Evolutionary conservation across 352 stramenopile species (phyloP).

Genomic region (Phytophthora nicotianae): DNA sequence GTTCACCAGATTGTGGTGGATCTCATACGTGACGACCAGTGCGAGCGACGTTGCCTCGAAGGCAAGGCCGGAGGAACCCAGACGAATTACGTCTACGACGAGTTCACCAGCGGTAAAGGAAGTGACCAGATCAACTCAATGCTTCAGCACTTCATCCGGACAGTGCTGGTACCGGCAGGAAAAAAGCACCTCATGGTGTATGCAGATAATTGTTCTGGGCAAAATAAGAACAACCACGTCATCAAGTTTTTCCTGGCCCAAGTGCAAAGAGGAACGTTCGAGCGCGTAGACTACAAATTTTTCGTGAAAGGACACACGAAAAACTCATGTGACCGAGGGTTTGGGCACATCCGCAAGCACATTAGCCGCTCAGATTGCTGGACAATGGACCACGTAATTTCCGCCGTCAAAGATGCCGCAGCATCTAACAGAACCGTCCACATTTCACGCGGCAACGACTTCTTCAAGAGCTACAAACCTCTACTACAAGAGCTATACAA

Average conservation of each 20-base stretch:
- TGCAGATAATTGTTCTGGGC: not conserved
- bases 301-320: not conserved
- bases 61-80: not conserved
- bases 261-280: slow-evolving; percentile 5
- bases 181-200: not conserved
- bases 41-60: not conserved
- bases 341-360: not conserved
- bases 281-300: not conserved
- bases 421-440: not conserved
- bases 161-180: not conserved
- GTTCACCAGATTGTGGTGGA: not conserved
- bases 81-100: slow-evolving; percentile 13
- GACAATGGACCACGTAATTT: not conserved
- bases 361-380: not conserved
- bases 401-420: too few relatives aligned
- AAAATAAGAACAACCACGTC: slow-evolving; percentile 4
- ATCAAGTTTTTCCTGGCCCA: slow-evolving; percentile 16
- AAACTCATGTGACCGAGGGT: not conserved
- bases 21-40: not conserved
- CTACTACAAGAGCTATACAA: not conserved
- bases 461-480: not conserved
- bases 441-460: not conserved
- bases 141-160: not conserved
- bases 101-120: not conserved
- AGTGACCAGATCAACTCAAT: not conserved